Base-by-base conservation (phyloP, 495 filamentous ascomycete genomes). In the Mycothermus thermophilus region DNA sequence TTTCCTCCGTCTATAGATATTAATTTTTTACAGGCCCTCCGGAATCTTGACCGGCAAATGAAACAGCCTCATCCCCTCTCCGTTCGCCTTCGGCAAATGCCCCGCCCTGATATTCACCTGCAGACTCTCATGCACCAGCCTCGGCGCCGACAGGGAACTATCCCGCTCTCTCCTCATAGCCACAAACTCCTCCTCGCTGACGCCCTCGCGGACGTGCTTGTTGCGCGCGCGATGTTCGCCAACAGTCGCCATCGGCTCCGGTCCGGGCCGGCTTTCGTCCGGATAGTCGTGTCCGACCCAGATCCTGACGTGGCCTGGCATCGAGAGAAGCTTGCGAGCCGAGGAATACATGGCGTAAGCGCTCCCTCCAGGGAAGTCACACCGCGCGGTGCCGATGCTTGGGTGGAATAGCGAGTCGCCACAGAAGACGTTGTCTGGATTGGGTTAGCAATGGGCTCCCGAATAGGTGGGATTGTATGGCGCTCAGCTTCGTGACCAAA, bases 31-130 rank as follows among this genome's bases (percentile, higher is more conserved):
- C n/a, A n/a, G n/a, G n/a, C n/a, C 21, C 16, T 27, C 42, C 27
- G 39, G 27, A 0, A 48, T 16, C 38, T 64, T 68, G 11, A 71
- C 30, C 2, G 67, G 67, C 10, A 71, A 12, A 38, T 55, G 55
- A 27, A 71, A 39, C 35, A 69, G 42, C 28, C 59, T 41, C 30
- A 55, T 41, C 0, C 64, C 65, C 1, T 32, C 41, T 19, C 47
- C 50, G 13, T 50, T 56, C 9, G 34, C 24, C 18, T 25, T 32
- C 7, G 70, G 71, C 32, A 76, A 36, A 29, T 48, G 39, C 0
- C 74, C 74, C 5, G 48, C 74, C 4, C 72, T 54, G 23, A 76
- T 65, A 49, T 77, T 78, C 4, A 75, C 32, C 51, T 78, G 74
- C 50, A 78, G 42, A 5, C 68, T 57, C 41, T 62, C 64, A 48